These are phyloP conservation scores for Kwoniella shivajii DNA, from an alignment of 1,284 basidiomycete genomes.

Conservation along the genomic window DNA sequence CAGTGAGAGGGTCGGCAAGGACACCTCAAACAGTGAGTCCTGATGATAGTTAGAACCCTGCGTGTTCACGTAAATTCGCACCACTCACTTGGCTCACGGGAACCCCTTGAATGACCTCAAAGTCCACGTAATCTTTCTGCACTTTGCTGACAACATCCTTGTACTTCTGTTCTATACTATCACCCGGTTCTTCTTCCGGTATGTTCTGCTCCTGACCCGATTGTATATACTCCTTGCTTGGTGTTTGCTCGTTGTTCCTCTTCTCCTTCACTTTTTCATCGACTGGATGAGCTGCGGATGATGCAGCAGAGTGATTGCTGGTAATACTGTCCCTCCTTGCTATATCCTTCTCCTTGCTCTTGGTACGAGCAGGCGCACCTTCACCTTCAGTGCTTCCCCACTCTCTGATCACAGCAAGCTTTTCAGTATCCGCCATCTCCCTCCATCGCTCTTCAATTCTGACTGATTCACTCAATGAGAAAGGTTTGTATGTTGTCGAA, in stretches of 20 bases:
- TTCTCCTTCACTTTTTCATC: slow-evolving; percentile 22
- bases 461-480: slow-evolving; percentile 51
- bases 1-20: slow-evolving; percentile 48
- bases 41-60: too few relatives aligned
- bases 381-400: slow-evolving; percentile 44
- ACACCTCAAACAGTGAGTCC: slow-evolving; percentile 56
- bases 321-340: slow-evolving; percentile 9
- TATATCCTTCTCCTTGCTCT: slow-evolving; percentile 48
- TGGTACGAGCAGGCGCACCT: slow-evolving; percentile 20
- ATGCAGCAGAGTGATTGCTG: slow-evolving; percentile 1
- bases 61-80: not conserved
- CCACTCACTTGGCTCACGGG: slow-evolving; percentile 51
- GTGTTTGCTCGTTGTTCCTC: slow-evolving; percentile 10
- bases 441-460: slow-evolving; percentile 59
- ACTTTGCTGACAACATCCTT: slow-evolving; percentile 35
- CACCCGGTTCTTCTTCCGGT: slow-evolving; percentile 12
- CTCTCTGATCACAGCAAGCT: slow-evolving; percentile 15
- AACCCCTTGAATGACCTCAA: slow-evolving; percentile 49
- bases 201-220: slow-evolving; percentile 31
- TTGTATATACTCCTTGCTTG: slow-evolving; percentile 17
- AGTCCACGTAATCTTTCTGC: slow-evolving; percentile 38
- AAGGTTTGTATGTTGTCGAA: slow-evolving; percentile 61
- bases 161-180: slow-evolving; percentile 30
- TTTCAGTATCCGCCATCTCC: slow-evolving; percentile 22
- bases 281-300: slow-evolving; percentile 6